A percentile compares a stretch with the other conserved stretches of the same genome.
phyloP scores from a whole-genome alignment of 169 alveolate genomes.

The Amoebophrya sp. region DNA sequence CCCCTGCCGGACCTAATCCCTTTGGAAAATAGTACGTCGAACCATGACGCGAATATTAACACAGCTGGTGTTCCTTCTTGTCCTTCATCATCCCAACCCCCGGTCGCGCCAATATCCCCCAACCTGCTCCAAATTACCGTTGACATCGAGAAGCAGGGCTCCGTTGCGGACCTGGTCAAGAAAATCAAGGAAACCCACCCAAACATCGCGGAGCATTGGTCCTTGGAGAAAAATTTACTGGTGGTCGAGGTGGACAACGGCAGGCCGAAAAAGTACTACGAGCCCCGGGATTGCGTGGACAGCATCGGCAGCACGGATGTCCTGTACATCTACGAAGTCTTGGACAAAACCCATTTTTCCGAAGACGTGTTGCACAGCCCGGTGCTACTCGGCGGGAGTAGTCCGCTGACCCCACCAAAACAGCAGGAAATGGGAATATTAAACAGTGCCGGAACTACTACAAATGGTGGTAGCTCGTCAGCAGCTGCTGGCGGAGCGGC shows the following conservation, averaged over 20 bases:
- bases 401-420: too few species aligned
- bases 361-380: too few species aligned
- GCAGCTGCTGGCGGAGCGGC: too few species aligned
- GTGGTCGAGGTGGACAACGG: not conserved
- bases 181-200: not conserved
- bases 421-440: not conserved
- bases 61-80: too few species aligned
- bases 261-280: not conserved
- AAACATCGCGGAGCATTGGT: not conserved
- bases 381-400: too few species aligned
- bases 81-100: too few species aligned
- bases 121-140: not conserved
- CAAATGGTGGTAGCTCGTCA: too few species aligned
- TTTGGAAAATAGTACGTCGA: too few species aligned
- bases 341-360: not conserved
- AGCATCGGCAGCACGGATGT: not conserved
- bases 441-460: not conserved
- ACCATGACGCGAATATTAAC: too few species aligned
- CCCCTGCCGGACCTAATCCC: too few species aligned
- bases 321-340: not conserved
- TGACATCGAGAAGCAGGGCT: not conserved
- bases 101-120: not conserved
- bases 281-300: not conserved
- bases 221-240: not conserved
- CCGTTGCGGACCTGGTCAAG: not conserved